Evolutionary conservation across 164 flowering plant species (phyloP).

Genomic region (Aristolochia fimbriata): DNA sequence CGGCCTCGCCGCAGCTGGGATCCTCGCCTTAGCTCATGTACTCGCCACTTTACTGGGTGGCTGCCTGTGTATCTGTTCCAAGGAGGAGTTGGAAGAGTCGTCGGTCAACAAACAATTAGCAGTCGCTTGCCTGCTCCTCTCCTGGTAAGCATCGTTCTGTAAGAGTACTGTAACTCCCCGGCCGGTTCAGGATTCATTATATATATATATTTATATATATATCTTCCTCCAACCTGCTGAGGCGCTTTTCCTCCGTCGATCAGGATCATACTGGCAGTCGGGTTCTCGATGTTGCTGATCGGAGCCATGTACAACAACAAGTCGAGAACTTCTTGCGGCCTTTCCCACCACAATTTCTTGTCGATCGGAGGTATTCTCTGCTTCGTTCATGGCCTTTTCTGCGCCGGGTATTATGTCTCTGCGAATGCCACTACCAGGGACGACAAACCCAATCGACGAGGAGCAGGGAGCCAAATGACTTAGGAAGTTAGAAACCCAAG

Average conservation of each 20-base stretch:
- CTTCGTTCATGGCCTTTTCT: constrained; percentile 67
- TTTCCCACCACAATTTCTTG: constrained; percentile 61
- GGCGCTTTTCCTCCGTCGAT: background rate
- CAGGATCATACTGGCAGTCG: constrained; percentile 70
- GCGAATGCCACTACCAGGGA: constrained; percentile 28
- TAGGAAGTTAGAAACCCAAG: too few relatives aligned
- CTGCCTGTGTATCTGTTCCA: constrained; percentile 54
- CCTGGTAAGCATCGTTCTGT: constrained; percentile 41
- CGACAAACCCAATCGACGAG: constrained; percentile 1
- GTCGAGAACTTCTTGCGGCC: constrained; percentile 57
- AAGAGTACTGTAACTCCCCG: too few relatives aligned
- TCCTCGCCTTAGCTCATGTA: constrained; percentile 62
- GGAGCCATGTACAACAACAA: constrained; percentile 65
- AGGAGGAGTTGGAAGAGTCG: constrained; percentile 46
- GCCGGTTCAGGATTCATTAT: too few relatives aligned
- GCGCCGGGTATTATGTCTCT: constrained; percentile 55
- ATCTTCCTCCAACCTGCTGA: too few relatives aligned
- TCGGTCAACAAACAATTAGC: constrained; percentile 58
- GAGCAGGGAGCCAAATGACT: background rate
- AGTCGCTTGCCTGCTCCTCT: constrained; percentile 45
- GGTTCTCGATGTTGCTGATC: constrained; percentile 45
- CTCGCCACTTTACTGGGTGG: constrained; percentile 67
- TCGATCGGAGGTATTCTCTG: constrained; percentile 80
- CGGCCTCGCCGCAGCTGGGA: constrained; percentile 58
- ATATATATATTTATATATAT: too few relatives aligned